Evolutionary conservation across 257 asterid genomes (phyloP), one percentile per base, ranked within the genome.

Genomic region (Jacaranda copaia): DNA sequence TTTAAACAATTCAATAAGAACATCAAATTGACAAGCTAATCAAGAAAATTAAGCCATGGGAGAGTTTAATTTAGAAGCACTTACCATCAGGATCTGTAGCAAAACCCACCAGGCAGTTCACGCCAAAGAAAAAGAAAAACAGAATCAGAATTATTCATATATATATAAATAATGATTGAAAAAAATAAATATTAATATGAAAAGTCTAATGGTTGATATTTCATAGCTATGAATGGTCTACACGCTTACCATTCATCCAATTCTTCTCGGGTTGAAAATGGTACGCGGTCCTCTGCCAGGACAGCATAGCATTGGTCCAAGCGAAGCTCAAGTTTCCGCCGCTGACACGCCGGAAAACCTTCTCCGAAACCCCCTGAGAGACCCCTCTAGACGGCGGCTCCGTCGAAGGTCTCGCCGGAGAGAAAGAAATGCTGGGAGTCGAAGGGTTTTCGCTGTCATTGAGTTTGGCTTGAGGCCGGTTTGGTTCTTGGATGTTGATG

Each of bases 41-140:
- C 52, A 56, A 73, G 64, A 18, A 81, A 60, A 75, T 32, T 11
- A 53, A 38, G 58, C 15, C 9, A 53, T 18, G 57, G 32, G 8
- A 4, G 20, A 14, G 11, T 25, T 15, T 61, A 8, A 63, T 48
- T 32, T 65, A 1, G 62, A 82, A 52, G 6, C 7, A 88, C 97
- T 72, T 79, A 93, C 98, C 98, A 80, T 93, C 67, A 75, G 98
- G 98, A 91, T 93, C 98, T 93, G 87, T 35, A 52, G 86, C 80
- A 81, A 80, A 74, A 67, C 77, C 49, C 83, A 73, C 81, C 67
- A 71, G 56, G 67, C 25, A 62, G 76, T 71, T 68, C 77, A 4
- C 3, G 65, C 38, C 75, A 68, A 20, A 39, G 20, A 58, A 72
- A 36, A 20, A 16, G 38, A 72, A 32, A 52, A 48, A n/a, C 19